Conservation (phyloP, 176 grass and related monocot genomes). For the Secale cereale region DNA sequence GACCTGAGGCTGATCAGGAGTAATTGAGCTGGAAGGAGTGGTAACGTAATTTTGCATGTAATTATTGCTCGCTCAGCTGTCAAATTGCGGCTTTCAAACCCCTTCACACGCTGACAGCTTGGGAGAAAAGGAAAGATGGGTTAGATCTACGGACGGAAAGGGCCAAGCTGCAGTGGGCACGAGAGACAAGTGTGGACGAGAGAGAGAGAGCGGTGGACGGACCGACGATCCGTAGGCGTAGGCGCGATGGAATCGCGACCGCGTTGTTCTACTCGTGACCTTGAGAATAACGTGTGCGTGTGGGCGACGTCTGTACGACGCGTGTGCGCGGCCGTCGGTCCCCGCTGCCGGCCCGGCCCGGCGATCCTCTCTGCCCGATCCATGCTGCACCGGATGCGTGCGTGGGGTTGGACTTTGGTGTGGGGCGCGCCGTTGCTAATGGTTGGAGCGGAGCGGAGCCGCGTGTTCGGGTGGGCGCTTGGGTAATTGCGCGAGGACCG, state of each 20-base stretch:
- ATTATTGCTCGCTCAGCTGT: background rate
- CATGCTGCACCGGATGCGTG: background rate
- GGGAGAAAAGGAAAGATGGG: background rate
- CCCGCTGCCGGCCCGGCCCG: background rate
- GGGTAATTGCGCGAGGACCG: slow-evolving; percentile 21
- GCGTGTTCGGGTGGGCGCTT: slow-evolving; percentile 14
- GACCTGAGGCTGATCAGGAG: background rate
- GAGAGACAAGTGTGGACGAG: slow-evolving; percentile 37
- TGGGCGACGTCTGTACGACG: slow-evolving; percentile 15
- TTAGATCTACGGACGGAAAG: background rate
- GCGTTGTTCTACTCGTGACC: slow-evolving; percentile 32
- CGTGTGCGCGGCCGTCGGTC: slow-evolving; percentile 38
- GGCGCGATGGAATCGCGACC: slow-evolving; percentile 14
- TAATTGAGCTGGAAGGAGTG: background rate
- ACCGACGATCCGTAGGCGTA: slow-evolving; percentile 29
- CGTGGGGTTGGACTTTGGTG: background rate
- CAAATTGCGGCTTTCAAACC: slow-evolving; percentile 11
- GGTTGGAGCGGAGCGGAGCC: background rate
- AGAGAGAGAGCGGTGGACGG: slow-evolving; percentile 4
- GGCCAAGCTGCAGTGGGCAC: background rate
- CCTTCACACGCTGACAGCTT: background rate
- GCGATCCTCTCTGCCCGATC: background rate
- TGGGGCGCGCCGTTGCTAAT: background rate
- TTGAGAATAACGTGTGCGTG: slow-evolving; percentile 51
- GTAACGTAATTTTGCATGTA: background rate